Conservation (phyloP, 2,329 filamentous ascomycete species). For the Orbilia blumenaviensis region DNA sequence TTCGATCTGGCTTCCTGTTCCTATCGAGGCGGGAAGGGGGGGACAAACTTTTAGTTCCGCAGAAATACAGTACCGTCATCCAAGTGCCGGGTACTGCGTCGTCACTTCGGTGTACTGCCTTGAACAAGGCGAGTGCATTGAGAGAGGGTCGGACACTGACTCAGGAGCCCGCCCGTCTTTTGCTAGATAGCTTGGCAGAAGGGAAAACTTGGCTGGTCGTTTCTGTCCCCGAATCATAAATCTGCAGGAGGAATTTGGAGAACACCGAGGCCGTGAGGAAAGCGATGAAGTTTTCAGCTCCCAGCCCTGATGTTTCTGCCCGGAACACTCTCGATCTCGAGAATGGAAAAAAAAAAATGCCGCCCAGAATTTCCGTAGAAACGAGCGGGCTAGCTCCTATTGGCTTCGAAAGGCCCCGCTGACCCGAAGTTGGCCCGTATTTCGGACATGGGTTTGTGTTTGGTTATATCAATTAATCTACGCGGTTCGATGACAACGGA, state of each 20-base stretch:
- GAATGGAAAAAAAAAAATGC: no score
- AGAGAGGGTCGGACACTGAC: constrained; percentile 1
- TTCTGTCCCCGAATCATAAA: constrained; percentile 11
- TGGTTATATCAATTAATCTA: constrained; percentile 48
- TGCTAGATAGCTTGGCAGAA: constrained; percentile 13
- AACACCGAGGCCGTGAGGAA: background rate
- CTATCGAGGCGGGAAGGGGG: background rate
- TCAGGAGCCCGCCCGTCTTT: constrained; percentile 6
- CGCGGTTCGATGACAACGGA: constrained; percentile 21
- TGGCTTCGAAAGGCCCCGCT: background rate
- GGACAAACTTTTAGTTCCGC: background rate
- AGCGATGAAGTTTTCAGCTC: constrained; percentile 15
- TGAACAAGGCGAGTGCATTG: constrained; percentile 5
- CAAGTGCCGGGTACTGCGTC: background rate
- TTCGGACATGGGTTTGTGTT: background rate
- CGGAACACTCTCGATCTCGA: background rate
- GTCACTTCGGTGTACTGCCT: background rate
- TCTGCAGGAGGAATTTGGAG: constrained; percentile 6
- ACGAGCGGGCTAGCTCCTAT: background rate
- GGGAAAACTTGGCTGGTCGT: background rate
- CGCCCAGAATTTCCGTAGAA: background rate
- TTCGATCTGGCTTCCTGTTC: constrained; percentile 33
- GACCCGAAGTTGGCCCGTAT: constrained; percentile 4
- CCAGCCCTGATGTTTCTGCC: constrained; percentile 7
- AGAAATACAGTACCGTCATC: background rate